Base-by-base conservation (phyloP, 306 rosid species). In the Trichosanthes cucumerina region DNA sequence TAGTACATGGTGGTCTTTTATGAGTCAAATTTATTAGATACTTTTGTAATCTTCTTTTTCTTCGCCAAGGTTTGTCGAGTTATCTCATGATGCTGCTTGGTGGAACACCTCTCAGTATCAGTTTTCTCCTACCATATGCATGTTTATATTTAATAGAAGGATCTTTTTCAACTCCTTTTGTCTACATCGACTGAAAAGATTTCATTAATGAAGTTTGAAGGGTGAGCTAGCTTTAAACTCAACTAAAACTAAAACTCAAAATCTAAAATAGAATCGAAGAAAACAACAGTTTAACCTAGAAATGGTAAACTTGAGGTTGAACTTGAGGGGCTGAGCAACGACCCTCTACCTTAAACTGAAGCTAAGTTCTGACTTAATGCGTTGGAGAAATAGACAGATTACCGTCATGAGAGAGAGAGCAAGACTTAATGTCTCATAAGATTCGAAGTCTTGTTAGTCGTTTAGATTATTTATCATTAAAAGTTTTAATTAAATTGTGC, bases 21-120 rank as follows among this genome's bases (percentile, higher is more conserved):
- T 46, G 7, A 23, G 41, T 24, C 77, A 71, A 71, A 24, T 46
- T 46, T 71, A 71, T 58, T 47, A 44, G 38, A 24, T 24, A 24
- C 21, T 3, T 24, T 26, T 71, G 23, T 47, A 71, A 46, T 71
- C 58, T 71, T 71, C 23, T 47, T 46, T 46, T 26, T 71, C 38
- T 26, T 26, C 56, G 14, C 7, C 14, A 23, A 24, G 6, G 1
- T 71, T 46, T 47, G 58, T 26, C 23, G 34, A 31, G 1, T 44
- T 23, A 71, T 71, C 56, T 71, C 76, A 46, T 44, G 54, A 44
- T 43, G 56, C 39, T 71, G 57, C 57, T 24, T 68, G 75, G 75
- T 46, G 38, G 38, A 71, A 44, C 58, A 71, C 41, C 57, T 72
- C 9, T 71, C 1, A 9, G 41, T 44, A 46, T 71, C 41, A 71